Evolutionary conservation across 164 flowering plant species (phyloP).

Genomic region (Aristolochia contorta): DNA sequence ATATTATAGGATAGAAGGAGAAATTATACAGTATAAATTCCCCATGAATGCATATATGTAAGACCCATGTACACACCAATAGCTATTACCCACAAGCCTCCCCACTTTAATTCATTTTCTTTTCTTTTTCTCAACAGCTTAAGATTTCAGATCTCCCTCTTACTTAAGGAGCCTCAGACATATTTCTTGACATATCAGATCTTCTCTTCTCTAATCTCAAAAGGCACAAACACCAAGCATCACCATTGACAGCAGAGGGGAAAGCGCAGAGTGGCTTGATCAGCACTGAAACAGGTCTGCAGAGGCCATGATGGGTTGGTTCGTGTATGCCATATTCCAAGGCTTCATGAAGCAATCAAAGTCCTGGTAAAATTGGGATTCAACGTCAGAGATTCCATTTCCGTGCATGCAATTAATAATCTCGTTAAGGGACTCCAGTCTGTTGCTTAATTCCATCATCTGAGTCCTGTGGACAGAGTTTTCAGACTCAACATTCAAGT

Average conservation of each 20-base stretch:
- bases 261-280: not conserved
- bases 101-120: too few species aligned
- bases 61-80: slow-evolving; percentile 8
- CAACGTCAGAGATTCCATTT: slow-evolving; percentile 1
- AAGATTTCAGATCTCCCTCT: too few species aligned
- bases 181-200: too few species aligned
- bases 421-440: slow-evolving; percentile 56
- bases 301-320: slow-evolving; percentile 10
- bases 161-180: too few species aligned
- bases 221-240: too few species aligned
- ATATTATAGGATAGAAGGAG: slow-evolving; percentile 2
- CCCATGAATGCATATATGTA: slow-evolving; percentile 3
- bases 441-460: slow-evolving; percentile 47
- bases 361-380: slow-evolving; percentile 5
- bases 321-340: slow-evolving; percentile 15
- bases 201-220: too few species aligned
- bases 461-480: slow-evolving; percentile 64
- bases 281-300: slow-evolving; percentile 23
- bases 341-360: slow-evolving; percentile 22
- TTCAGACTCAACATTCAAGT: slow-evolving; percentile 44
- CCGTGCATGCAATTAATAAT: slow-evolving; percentile 31
- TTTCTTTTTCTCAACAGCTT: too few species aligned
- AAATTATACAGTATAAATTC: not conserved
- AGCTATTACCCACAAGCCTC: too few species aligned
- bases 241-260: too few species aligned